Evolutionary conservation across 2,329 filamentous ascomycete species (phyloP), one percentile per base, ranked within the genome.

Genomic region (Tolypocladium paradoxum): DNA sequence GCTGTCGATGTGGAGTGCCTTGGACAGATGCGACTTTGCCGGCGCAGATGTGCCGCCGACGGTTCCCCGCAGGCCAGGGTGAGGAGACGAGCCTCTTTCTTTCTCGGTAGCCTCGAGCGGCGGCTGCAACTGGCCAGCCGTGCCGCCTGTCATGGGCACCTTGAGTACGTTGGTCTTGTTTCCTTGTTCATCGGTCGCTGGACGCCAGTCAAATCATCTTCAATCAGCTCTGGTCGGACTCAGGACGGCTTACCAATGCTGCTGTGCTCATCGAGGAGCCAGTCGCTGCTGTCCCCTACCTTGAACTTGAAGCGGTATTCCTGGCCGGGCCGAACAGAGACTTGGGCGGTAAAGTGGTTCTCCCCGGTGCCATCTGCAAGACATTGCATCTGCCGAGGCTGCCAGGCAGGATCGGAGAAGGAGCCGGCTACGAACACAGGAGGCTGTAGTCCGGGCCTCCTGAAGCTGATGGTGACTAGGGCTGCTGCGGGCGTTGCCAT

Each of bases 221-320:
- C 24, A 16, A 6, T 14, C 4, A 7, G 7, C 5, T 16, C 9
- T 27, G 33, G 5, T 22, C n/a, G 9, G 18, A 38, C n/a, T 22
- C 33, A 49, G 48, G 37, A 56, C 8, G 29, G 22, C 75, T 58
- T 72, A 87, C 84, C 75, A 52, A 75, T 82, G 16, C 81, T 77
- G 52, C 76, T 73, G 46, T 72, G 73, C 54, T 88, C 82, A 59
- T 90, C 81, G 47, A 88, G 67, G 27, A 83, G 73, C 85, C 85
- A 88, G 81, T 83, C 87, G 57, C 87, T 78, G 48, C 80, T 81
- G 22, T 75, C 65, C 11, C 85, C 85, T 36, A 87, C 71, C 33
- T 84, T 78, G 60, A 90, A 86, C 68, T 89, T 90, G 76, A 90
- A 91, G 61, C 87, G 82, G 58, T 88, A 81, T 54, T 81, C 76